Conservation (phyloP, 257 asterid species). For the Solanum arcanum region DNA sequence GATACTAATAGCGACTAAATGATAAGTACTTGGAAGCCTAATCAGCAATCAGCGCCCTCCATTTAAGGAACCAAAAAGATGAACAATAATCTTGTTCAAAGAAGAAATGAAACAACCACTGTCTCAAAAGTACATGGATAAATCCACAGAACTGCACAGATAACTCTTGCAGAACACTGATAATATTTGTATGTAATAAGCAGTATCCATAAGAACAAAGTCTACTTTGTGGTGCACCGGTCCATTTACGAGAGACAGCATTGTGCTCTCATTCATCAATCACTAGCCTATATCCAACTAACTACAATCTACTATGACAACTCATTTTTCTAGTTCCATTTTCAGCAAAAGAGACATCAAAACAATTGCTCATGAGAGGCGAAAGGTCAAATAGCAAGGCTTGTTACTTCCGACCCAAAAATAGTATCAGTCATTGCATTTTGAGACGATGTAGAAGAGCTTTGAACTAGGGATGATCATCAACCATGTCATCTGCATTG, state of each 20-base stretch:
- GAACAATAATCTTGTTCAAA: neutral
- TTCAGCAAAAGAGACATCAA: neutral
- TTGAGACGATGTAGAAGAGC: neutral
- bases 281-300: neutral
- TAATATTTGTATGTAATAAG: neutral
- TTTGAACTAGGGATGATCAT: neutral
- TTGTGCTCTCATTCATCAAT: neutral
- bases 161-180: neutral
- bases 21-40: neutral
- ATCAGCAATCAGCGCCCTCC: neutral
- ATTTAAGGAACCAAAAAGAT: neutral
- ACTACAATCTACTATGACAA: neutral
- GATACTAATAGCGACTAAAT: neutral
- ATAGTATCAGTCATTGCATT: neutral
- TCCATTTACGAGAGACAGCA: neutral
- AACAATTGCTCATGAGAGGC: neutral
- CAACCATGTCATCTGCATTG: conserved; percentile 20
- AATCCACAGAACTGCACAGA: neutral
- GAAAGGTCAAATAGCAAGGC: neutral
- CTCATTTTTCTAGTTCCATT: neutral
- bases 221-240: neutral
- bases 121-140: neutral
- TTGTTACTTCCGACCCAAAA: neutral
- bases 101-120: neutral
- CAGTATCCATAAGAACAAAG: neutral